Base-by-base conservation (phyloP, 768 basidiomycete genomes). In the Lactifluus echinatus region DNA sequence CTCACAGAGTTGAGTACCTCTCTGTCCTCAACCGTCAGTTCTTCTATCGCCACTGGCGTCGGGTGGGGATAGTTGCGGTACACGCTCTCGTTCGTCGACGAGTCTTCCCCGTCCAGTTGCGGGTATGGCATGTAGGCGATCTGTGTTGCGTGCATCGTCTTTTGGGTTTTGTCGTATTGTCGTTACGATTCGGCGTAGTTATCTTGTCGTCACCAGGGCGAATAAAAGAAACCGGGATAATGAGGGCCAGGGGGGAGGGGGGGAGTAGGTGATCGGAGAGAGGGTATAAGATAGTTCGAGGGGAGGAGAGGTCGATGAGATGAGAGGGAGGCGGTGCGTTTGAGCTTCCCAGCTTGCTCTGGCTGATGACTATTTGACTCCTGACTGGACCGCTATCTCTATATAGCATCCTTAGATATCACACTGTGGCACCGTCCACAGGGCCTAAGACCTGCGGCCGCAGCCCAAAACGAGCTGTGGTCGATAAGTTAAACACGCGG, bases 391-490 rank as follows among this genome's bases (percentile, higher is more conserved):
- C 8, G 14, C 36, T 40, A 53, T 48, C 45, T 34, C 28, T 46
- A 42, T 42, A 42, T 42, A 29, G 50, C 2, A 21, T 57, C 29
- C 46, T 58, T 58, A 53, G 53, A 48, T 39, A 52, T 53, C 39
- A 51, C 33, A 12, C 45, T 58, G 57, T 58, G 57, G 51, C 46
- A 28, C n/a, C 56, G 3, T 26, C 56, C 56, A 53, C 56, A 57
- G 37, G 7, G 23, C 31, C 28, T 47, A 57, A 29, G 7, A n/a
- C 31, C 28, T 47, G 50, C 57, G 51, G 51, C 46, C 57, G 52
- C 57, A 58, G 52, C 57, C 45, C 57, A 24, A 53, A 48, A 42
- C 45, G 28, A 36, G 33, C 37, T 58, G 57, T 58, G 56, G 56
- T 57, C 31, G 57, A 53, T 47, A 48, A 58, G 57, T 33, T 26